A percentile compares a stretch with the other conserved stretches of the same genome.
Evolutionary conservation across 176 grass and related monocot genomes (phyloP).

Genomic region (Eragrostis curvula): DNA sequence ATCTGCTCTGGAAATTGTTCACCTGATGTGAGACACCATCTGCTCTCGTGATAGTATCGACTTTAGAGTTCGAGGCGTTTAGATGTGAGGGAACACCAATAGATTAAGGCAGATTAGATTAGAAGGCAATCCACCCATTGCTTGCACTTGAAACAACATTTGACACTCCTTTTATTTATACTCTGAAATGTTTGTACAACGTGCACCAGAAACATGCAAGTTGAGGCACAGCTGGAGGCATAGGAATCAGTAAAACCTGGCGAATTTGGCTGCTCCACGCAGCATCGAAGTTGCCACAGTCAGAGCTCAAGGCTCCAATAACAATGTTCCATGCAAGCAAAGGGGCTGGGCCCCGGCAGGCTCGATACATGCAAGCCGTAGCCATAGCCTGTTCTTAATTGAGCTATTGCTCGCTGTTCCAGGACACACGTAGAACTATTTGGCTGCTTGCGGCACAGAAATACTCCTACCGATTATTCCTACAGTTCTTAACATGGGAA

Average conservation of each 20-base stretch:
- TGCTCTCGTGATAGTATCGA: too few species aligned
- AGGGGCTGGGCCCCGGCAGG: neutral
- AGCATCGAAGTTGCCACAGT: slow-evolving; percentile 31
- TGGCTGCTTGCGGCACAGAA: neutral
- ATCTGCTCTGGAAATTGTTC: neutral
- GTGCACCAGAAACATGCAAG: slow-evolving; percentile 17
- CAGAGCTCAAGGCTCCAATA: slow-evolving; percentile 7
- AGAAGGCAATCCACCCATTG: slow-evolving; percentile 34
- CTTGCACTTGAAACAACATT: slow-evolving; percentile 27
- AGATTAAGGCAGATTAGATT: slow-evolving; percentile 30
- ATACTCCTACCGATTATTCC: too few species aligned
- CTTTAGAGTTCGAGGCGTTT: slow-evolving; percentile 29
- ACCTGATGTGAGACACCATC: neutral
- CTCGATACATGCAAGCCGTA: neutral
- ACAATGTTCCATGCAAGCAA: slow-evolving; percentile 5
- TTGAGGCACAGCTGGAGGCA: neutral
- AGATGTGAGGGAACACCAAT: neutral
- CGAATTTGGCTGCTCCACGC: slow-evolving; percentile 43
- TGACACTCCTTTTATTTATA: neutral
- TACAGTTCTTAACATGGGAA: too few species aligned
- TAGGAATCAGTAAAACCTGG: slow-evolving; percentile 36
- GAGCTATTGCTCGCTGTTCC: neutral
- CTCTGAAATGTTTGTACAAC: too few species aligned
- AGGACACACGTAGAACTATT: neutral
- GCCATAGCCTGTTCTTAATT: neutral